These are phyloP conservation scores for Rhizophagus prolifer DNA, from an alignment of 192 early-diverging fungal species.

Conservation along the genomic window DNA sequence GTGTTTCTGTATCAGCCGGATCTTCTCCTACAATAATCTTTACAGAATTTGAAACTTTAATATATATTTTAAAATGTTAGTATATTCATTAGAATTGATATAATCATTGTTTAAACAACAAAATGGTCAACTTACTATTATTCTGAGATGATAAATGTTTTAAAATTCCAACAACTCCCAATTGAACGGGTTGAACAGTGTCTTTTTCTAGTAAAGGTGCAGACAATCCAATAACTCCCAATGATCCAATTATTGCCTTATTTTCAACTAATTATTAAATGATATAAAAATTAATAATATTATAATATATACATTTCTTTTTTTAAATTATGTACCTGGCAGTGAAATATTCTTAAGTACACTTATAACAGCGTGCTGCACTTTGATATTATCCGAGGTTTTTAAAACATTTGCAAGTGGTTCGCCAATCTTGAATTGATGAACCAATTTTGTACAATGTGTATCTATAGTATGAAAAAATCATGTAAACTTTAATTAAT, in stretches of 20 bases:
- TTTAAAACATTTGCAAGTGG: conserved; percentile 54
- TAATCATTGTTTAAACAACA: neutral
- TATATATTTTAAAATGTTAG: neutral
- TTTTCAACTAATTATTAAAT: conserved; percentile 40
- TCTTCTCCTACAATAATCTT: conserved; percentile 22
- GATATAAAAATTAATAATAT: neutral
- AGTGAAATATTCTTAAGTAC: conserved; percentile 68
- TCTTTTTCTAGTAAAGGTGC: conserved; percentile 51
- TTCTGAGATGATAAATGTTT: conserved; percentile 49
- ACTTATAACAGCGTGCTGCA: conserved; percentile 62
- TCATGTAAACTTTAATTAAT: neutral
- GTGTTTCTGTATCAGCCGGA: neutral
- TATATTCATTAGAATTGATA: neutral
- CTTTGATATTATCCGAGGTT: conserved; percentile 44
- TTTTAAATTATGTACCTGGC: conserved; percentile 45
- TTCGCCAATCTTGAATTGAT: conserved; percentile 52
- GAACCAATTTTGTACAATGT: conserved; percentile 62
- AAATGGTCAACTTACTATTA: conserved; percentile 34
- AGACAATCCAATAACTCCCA: conserved; percentile 46
- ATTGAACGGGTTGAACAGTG: conserved; percentile 53
- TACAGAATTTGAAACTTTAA: conserved; percentile 12
- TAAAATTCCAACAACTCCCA: conserved; percentile 52
- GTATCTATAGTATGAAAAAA: conserved; percentile 42
- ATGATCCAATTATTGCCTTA: conserved; percentile 47
- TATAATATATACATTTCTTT: too few species aligned